Base-by-base conservation (phyloP, 148 eudicot genomes). In the Cornus suecica region DNA sequence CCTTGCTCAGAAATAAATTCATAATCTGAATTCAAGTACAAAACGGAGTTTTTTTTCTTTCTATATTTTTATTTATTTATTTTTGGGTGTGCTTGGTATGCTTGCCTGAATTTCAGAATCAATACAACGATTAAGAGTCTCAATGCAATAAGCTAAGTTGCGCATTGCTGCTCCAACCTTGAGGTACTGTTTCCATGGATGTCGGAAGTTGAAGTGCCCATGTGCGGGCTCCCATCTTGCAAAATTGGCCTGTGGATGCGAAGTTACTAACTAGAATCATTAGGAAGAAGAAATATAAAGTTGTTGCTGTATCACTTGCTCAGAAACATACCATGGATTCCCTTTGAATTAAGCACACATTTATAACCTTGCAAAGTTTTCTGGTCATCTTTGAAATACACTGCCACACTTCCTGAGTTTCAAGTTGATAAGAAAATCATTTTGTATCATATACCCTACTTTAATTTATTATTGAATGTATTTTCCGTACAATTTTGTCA, bases 321-420 rank as follows among this genome's bases (percentile, higher is more conserved):
- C 2, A 27, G 20, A 20, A n/a, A 61, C 83, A 63, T 85, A 94
- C 97, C 98, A 92, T 78, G 72, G 91, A 66, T 72, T 90, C 98
- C 52, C 52, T 45, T 45, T 64, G 97, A 87, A 77, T 92, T 90
- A 20, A 94, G 86, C 69, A 87, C 92, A 81, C 90, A 89, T 74
- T 80, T 89, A 83, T 92, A 92, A 24, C 92, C 97, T 69, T 80
- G 82, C 71, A 78, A 32, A 72, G 76, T 85, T 72, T 87, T 87
- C 27, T 63, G 78, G 16, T 42, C 83, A n/a, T 62, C 56, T 62
- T 72, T 80, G 78, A 94, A 94, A 80, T 89, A 90, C 69, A 88
- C 89, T 32, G 80, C 83, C 10, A 88, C 87, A 78, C 79, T 85
- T 72, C 88, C 98, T 93, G 88, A 18, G 73, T 66, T 79, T 24